phyloP scores from a whole-genome alignment of 2,329 filamentous ascomycete species.

The Phialophora macrospora region DNA sequence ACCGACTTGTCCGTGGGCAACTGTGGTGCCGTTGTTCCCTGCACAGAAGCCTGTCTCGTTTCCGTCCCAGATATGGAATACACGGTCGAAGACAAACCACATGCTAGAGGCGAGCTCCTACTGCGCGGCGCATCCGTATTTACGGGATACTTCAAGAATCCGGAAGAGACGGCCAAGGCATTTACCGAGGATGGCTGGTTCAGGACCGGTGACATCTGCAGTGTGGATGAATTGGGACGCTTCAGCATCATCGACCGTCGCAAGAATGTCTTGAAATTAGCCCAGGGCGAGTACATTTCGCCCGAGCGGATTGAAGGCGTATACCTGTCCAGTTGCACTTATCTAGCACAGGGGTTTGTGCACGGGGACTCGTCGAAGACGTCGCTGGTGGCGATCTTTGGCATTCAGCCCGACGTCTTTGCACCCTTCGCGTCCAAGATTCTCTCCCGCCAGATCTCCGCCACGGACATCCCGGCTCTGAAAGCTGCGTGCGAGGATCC shows the following conservation, averaged over 20 bases:
- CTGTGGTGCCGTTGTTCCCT: slow-evolving; percentile 73
- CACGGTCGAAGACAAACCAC: slow-evolving; percentile 80
- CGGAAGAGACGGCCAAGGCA: slow-evolving; percentile 80
- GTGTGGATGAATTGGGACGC: slow-evolving; percentile 81
- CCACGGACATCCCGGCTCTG: slow-evolving; percentile 70
- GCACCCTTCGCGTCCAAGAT: slow-evolving; percentile 79
- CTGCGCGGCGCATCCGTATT: slow-evolving; percentile 82
- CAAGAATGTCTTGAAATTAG: slow-evolving; percentile 99
- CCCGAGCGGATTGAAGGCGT: slow-evolving; percentile 97
- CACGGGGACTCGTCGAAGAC: slow-evolving; percentile 87
- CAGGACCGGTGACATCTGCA: slow-evolving; percentile 89
- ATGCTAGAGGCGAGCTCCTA: slow-evolving; percentile 87
- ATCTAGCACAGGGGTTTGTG: slow-evolving; percentile 81
- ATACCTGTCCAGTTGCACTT: slow-evolving; percentile 78
- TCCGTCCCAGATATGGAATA: slow-evolving; percentile 97
- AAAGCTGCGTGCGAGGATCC: slow-evolving; percentile 69
- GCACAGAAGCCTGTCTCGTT: slow-evolving; percentile 75
- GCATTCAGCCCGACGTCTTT: slow-evolving; percentile 82
- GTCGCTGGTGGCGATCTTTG: slow-evolving; percentile 82
- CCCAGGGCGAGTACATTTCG: slow-evolving; percentile 97
- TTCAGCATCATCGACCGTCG: slow-evolving; percentile 93
- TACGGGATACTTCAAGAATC: slow-evolving; percentile 86
- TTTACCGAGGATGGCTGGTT: slow-evolving; percentile 94
- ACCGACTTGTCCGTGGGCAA: slow-evolving; percentile 78
- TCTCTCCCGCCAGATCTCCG: slow-evolving; percentile 68